Percentiles rank a stretch among this genome's conserved stretches.
These are phyloP conservation scores for Aulographum hederae DNA, from an alignment of 2,329 filamentous ascomycete species.

Conservation along the genomic window DNA sequence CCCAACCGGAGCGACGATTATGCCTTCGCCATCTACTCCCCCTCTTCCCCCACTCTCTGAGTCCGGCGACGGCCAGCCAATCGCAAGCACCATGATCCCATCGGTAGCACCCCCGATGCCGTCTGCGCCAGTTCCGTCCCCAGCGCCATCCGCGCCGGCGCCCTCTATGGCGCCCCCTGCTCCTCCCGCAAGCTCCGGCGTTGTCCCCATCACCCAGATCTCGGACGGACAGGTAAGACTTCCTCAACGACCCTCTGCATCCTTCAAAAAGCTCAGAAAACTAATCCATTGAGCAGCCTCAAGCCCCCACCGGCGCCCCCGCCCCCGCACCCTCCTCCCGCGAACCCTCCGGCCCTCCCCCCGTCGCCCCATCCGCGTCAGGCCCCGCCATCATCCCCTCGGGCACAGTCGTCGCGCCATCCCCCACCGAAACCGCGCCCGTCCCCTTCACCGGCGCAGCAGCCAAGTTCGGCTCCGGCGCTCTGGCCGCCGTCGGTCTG, in stretches of 20 bases:
- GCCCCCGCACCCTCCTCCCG: conserved; percentile 3
- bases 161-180: too few species aligned
- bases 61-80: conserved; percentile 2
- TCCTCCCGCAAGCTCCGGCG: too few species aligned
- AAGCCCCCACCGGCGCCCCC: not conserved
- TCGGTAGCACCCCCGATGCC: too few species aligned
- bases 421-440: too few species aligned
- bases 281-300: not conserved
- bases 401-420: too few species aligned
- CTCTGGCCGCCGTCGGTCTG: not conserved
- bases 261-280: too few species aligned
- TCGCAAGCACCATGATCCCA: too few species aligned
- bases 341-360: conserved; percentile 1
- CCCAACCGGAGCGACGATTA: not conserved
- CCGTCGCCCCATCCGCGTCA: not conserved
- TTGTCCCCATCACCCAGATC: conserved; percentile 4
- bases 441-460: not conserved
- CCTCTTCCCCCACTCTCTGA: conserved; percentile 2
- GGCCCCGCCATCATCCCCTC: too few species aligned
- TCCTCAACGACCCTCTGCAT: too few species aligned
- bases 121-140: too few species aligned
- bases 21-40: conserved; percentile 2
- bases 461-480: not conserved
- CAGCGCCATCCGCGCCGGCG: too few species aligned
- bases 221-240: conserved; percentile 6